Evolutionary conservation across 805 yeast genomes (phyloP).

Genomic region (Yamadazyma sp.): DNA sequence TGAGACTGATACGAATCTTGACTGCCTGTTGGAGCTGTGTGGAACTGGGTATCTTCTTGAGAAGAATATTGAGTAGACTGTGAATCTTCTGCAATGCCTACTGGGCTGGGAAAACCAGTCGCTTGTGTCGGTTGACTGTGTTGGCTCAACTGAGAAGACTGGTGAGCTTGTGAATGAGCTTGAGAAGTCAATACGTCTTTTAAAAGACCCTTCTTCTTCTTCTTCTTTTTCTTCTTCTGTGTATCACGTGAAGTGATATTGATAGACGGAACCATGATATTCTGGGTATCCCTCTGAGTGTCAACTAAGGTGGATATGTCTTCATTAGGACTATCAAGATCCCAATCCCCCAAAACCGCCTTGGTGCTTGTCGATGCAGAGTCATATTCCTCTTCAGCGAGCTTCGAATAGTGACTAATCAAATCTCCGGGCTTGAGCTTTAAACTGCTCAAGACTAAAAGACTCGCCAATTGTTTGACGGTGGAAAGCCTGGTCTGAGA

Average conservation of each 20-base stretch:
- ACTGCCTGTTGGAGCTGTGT: too few species aligned
- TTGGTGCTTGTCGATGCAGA: conserved; percentile 12
- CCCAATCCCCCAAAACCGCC: conserved; percentile 19
- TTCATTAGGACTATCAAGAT: conserved; percentile 6
- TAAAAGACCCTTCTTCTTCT: conserved; percentile 4
- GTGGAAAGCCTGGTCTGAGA: conserved; percentile 5
- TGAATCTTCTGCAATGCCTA: background rate
- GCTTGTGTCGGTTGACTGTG: background rate
- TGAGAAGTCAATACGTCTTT: conserved; percentile 4
- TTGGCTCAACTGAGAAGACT: too few species aligned
- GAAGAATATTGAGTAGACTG: background rate
- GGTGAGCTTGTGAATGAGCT: background rate
- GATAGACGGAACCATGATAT: conserved; percentile 19
- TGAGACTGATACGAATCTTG: too few species aligned
- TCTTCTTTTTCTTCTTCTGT: conserved; percentile 9
- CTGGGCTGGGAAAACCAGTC: background rate
- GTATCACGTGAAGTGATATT: conserved; percentile 15
- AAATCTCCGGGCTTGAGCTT: conserved; percentile 4
- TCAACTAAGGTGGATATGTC: conserved; percentile 4
- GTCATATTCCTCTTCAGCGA: conserved; percentile 7
- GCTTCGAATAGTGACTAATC: conserved; percentile 1
- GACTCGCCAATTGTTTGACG: background rate
- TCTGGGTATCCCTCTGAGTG: conserved; percentile 9
- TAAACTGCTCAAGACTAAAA: conserved; percentile 2
- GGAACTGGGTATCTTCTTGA: too few species aligned